A percentile compares a stretch with the other conserved stretches of the same genome.
Evolutionary conservation across 371 early-diverging fungal genomes (phyloP).

Genomic region (Mortierella sp.): DNA sequence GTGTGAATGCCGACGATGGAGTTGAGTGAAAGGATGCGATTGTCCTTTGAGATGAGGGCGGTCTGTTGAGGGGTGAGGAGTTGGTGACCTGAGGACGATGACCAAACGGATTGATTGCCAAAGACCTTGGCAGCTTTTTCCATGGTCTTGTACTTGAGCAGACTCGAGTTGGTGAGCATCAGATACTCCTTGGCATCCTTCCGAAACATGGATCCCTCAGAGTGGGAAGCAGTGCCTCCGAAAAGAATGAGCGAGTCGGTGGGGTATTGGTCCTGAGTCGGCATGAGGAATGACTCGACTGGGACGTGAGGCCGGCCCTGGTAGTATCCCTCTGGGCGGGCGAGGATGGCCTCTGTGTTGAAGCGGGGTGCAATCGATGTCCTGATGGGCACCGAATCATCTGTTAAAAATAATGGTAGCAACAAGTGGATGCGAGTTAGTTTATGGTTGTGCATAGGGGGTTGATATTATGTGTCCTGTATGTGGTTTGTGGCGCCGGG

Average conservation of each 20-base stretch:
- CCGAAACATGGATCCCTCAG: conserved; percentile 38
- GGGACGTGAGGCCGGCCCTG: conserved; percentile 35
- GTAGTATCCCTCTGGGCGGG: conserved; percentile 33
- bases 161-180: conserved; percentile 41
- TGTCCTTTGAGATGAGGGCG: conserved; percentile 36
- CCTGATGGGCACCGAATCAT: conserved; percentile 22
- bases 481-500: neutral
- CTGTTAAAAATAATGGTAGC: conserved; percentile 6
- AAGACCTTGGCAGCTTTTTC: conserved; percentile 50
- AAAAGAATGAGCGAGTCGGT: conserved; percentile 40
- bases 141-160: conserved; percentile 48
- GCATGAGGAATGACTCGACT: conserved; percentile 47
- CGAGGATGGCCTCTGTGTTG: conserved; percentile 29
- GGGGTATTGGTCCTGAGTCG: conserved; percentile 49
- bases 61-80: conserved; percentile 51
- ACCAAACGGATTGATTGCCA: conserved; percentile 52
- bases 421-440: neutral
- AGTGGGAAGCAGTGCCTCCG: conserved; percentile 49
- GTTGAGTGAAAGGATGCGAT: conserved; percentile 37
- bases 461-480: neutral
- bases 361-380: conserved; percentile 23
- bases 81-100: conserved; percentile 47
- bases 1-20: conserved; percentile 44
- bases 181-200: conserved; percentile 49
- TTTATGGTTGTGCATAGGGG: neutral